Base-by-base conservation (phyloP, 352 stramenopile species). In the Pythium insidiosum region DNA sequence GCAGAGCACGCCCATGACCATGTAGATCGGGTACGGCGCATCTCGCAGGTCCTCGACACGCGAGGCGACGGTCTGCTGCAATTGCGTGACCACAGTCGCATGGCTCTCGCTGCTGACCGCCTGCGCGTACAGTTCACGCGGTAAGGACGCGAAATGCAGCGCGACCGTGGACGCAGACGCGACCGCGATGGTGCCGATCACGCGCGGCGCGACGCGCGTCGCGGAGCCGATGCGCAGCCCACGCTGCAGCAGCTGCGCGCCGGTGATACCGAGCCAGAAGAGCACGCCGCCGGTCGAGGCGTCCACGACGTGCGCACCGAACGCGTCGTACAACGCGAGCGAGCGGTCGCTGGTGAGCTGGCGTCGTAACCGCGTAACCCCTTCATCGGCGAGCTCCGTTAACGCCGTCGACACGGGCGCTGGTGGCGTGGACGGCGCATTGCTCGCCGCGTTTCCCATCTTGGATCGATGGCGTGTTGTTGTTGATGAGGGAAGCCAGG, bases 1-100 rank as follows among this genome's bases (percentile, higher is more conserved):
- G 46, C 74, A 80, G 21, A 88, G 29, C n/a, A 88, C 10, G 1
- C 77, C 72, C 73, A 88, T 91, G 2, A 68, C 23, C 61, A 80
- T 73, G 36, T 87, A 88, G 13, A 84, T 66, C 0, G 71, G 53
- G n/a, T 72, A 70, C 15, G 77, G 77, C 11, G 55, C 48, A 19
- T 55, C 42, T n/a, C 20, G 23, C 1, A 63, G 31, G 15, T 57
- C 48, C 9, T 52, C n/a, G 5, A 52, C 11, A 20, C 55, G 48
- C 28, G 39, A n/a, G n/a, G n/a, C n/a, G n/a, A n/a, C n/a, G n/a
- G n/a, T 24, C 9, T 35, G 47, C 2, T 51, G 19, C 47, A 57
- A 53, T 12, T 24, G 4, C 0, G 16, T 15, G 25, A 52, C 29
- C 3, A 31, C 34, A 19, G 28, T 45, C 7, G 24, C 38, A 2